Evolutionary conservation across 805 yeast species (phyloP).

Genomic region (Myxozyma sirexii): DNA sequence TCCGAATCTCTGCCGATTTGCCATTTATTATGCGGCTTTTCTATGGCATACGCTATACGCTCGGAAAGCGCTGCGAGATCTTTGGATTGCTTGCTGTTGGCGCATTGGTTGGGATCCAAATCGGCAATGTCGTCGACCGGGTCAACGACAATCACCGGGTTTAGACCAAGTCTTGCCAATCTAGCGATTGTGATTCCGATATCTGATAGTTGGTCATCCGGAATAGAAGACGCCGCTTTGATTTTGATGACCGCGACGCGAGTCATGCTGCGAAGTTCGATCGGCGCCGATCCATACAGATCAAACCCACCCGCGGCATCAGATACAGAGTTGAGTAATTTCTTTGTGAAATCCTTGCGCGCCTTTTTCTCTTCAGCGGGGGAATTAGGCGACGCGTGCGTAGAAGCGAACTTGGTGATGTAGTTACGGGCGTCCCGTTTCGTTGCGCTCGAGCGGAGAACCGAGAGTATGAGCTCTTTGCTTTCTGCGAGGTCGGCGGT

Average conservation of each 20-base stretch:
- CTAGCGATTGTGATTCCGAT: slow-evolving; percentile 61
- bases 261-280: slow-evolving; percentile 40
- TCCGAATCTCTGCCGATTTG: no score
- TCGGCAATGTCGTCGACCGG: slow-evolving; percentile 38
- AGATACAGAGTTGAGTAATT: slow-evolving; percentile 37
- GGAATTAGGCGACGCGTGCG: slow-evolving; percentile 46
- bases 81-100: slow-evolving; percentile 11
- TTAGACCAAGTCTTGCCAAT: slow-evolving; percentile 65
- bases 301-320: slow-evolving; percentile 42
- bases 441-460: slow-evolving; percentile 86
- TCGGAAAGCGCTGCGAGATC: slow-evolving; percentile 7
- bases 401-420: slow-evolving; percentile 60
- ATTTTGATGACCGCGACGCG: slow-evolving; percentile 62
- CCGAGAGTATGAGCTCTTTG: slow-evolving; percentile 72
- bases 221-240: slow-evolving; percentile 46
- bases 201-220: slow-evolving; percentile 46
- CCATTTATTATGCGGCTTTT: slow-evolving; percentile 8
- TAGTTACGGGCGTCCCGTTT: slow-evolving; percentile 88
- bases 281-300: slow-evolving; percentile 36
- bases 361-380: slow-evolving; percentile 37
- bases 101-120: slow-evolving; percentile 9
- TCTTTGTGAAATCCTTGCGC: slow-evolving; percentile 44
- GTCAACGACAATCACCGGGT: slow-evolving; percentile 70
- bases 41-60: slow-evolving; percentile 15
- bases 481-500: slow-evolving; percentile 15